Base-by-base conservation (phyloP, 225 moss, liverwort and hornwort genomes). In the Physcomitrellopsis africana region DNA sequence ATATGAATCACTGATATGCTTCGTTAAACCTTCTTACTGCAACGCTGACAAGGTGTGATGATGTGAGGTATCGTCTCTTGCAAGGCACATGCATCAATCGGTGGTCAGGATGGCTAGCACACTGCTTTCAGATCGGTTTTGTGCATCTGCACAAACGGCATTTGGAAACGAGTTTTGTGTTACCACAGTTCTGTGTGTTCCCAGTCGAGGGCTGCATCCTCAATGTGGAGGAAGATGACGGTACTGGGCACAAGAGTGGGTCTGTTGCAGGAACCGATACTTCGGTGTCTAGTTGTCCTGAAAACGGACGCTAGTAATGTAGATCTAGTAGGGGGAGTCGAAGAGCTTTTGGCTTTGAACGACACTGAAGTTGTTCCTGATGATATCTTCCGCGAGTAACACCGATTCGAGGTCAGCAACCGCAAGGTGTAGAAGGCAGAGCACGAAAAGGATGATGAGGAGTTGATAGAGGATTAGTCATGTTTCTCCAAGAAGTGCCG, bases 101-200 rank as follows among this genome's bases (percentile, higher is more conserved):
- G 97, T 99, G 37, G 82, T 92, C 44, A 86, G 92, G 66, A 99
- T 99, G 97, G 95, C 97, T 18, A 83, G 89, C 60, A 99, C 97
- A 45, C 68, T 99, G 48, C 80, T 99, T 57, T 90, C 97, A 58
- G 93, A 99, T 55, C 94, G 93, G 1, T 65, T 95, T 73, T 87
- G 90, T 15, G 97, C 24, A 97, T 81, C 89, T 94, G 24, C 24
- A 24, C 24, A 24, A 24, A 1, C 24, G 24, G 24, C 24, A 24
- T 24, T 24, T 24, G 24, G 24, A 24, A 24, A 24, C 24, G 24
- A 24, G 24, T 24, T 24, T 24, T 24, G 24, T 24, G 24, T 24
- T 24, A 24, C 24, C 24, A 24, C 24, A 24, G 24, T 24, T 24
- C 24, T 24, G 24, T 24, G 24, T 24, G 24, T 24, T 24, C 24